These are phyloP conservation scores for Panicum virgatum DNA, from an alignment of 202 grass and related monocot species.

Conservation along the genomic window DNA sequence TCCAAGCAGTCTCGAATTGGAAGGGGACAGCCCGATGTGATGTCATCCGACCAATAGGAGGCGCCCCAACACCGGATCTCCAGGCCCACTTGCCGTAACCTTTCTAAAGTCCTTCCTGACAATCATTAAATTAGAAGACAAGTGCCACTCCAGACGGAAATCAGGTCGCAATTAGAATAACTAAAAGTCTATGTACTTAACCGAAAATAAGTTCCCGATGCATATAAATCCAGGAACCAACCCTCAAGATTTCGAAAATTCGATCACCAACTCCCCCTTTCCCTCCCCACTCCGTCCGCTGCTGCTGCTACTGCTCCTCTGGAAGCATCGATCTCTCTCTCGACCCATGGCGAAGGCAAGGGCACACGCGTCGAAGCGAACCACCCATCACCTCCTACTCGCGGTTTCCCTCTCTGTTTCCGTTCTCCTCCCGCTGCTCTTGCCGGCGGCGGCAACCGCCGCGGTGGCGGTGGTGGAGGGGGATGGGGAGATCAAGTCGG, in stretches of 20 bases:
- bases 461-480: constrained; percentile 20
- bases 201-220: neutral
- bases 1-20: neutral
- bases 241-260: constrained; percentile 28
- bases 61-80: constrained; percentile 39
- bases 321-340: neutral
- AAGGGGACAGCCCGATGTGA: neutral
- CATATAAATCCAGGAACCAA: constrained; percentile 31
- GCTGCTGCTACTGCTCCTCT: neutral
- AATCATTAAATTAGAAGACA: neutral
- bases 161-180: neutral
- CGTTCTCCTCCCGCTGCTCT: constrained; percentile 27
- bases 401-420: neutral
- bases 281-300: neutral
- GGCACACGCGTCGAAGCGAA: constrained; percentile 17
- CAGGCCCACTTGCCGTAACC: neutral
- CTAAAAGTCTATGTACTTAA: accelerated
- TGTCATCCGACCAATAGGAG: constrained; percentile 53
- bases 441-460: constrained; percentile 19
- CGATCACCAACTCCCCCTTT: neutral
- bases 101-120: neutral
- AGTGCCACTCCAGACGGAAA: neutral
- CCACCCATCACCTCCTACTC: neutral
- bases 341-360: constrained; percentile 29
- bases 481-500: constrained; percentile 36